These are phyloP conservation scores for Gloeostereum incarnatum DNA, from an alignment of 768 basidiomycete genomes.

Conservation along the genomic window DNA sequence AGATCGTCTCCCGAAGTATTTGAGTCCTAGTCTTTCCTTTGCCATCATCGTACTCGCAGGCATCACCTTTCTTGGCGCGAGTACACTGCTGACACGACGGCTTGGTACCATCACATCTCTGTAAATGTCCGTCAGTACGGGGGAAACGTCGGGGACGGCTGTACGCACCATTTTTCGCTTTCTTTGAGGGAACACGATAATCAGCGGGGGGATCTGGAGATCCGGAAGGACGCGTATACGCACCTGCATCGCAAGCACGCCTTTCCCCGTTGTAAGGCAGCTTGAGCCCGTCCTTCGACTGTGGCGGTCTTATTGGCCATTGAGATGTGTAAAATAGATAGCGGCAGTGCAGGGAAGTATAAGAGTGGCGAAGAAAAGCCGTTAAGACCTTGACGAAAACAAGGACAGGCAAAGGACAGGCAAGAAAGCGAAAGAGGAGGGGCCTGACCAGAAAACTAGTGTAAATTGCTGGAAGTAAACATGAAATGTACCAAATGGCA, in stretches of 20 bases:
- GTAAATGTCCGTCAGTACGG: conserved; percentile 9
- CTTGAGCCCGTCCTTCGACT: conserved; percentile 22
- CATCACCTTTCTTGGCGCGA: conserved; percentile 67
- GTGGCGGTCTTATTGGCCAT: conserved; percentile 39
- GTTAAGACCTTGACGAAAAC: too few species aligned
- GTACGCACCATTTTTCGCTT: conserved; percentile 62
- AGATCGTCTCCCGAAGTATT: conserved; percentile 68
- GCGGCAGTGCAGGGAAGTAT: background rate
- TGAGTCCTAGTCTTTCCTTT: conserved; percentile 80
- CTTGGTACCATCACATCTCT: conserved; percentile 75
- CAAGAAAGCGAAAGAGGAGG: conserved; percentile 3
- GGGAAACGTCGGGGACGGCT: too few species aligned
- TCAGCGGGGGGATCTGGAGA: conserved; percentile 10
- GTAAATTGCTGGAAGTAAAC: background rate
- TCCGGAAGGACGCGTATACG: conserved; percentile 10
- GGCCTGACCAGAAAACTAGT: conserved; percentile 1
- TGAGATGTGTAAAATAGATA: conserved; percentile 5
- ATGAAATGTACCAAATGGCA: background rate
- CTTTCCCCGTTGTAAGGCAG: conserved; percentile 56
- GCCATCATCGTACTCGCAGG: conserved; percentile 78
- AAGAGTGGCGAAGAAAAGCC: conserved; percentile 11
- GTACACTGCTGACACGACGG: conserved; percentile 74
- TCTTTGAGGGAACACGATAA: conserved; percentile 22
- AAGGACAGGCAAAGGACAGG: too few species aligned
- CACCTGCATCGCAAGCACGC: conserved; percentile 69